phyloP scores from a whole-genome alignment of 1,139 yeast genomes.

The Casaregolazyma suthepensis region DNA sequence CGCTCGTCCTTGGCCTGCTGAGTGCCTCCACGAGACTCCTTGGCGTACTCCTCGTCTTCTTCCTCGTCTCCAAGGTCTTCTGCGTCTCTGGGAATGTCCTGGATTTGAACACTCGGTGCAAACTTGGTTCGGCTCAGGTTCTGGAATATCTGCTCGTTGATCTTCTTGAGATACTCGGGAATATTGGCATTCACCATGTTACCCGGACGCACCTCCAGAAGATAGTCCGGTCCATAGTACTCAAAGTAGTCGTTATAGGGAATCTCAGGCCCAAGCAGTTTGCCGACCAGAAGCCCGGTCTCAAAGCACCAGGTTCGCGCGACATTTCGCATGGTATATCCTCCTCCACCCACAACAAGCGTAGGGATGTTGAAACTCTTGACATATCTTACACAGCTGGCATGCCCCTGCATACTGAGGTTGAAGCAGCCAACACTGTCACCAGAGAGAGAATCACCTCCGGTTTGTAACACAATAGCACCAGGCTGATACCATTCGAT shows the following conservation, averaged over 20 bases:
- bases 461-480: slow-evolving; percentile 76
- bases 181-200: slow-evolving; percentile 96
- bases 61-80: slow-evolving; percentile 57
- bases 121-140: slow-evolving; percentile 84
- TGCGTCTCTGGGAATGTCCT: slow-evolving; percentile 78
- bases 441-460: slow-evolving; percentile 89
- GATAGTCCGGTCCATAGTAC: slow-evolving; percentile 92
- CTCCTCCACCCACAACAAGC: slow-evolving; percentile 96
- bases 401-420: slow-evolving; percentile 88
- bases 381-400: slow-evolving; percentile 87
- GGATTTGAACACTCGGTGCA: slow-evolving; percentile 95
- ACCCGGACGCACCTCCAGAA: slow-evolving; percentile 78
- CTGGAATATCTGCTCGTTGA: slow-evolving; percentile 66
- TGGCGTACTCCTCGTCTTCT: slow-evolving; percentile 73
- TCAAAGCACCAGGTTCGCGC: slow-evolving; percentile 96
- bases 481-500: slow-evolving; percentile 94
- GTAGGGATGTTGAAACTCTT: slow-evolving; percentile 83
- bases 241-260: slow-evolving; percentile 97
- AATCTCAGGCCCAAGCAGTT: slow-evolving; percentile 68
- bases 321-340: slow-evolving; percentile 95
- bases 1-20: slow-evolving; percentile 73
- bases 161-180: slow-evolving; percentile 85
- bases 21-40: slow-evolving; percentile 89
- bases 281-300: slow-evolving; percentile 81
- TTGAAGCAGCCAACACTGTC: slow-evolving; percentile 92